Evolutionary conservation across 768 basidiomycete genomes (phyloP).

Genomic region (Podaxis sp.): DNA sequence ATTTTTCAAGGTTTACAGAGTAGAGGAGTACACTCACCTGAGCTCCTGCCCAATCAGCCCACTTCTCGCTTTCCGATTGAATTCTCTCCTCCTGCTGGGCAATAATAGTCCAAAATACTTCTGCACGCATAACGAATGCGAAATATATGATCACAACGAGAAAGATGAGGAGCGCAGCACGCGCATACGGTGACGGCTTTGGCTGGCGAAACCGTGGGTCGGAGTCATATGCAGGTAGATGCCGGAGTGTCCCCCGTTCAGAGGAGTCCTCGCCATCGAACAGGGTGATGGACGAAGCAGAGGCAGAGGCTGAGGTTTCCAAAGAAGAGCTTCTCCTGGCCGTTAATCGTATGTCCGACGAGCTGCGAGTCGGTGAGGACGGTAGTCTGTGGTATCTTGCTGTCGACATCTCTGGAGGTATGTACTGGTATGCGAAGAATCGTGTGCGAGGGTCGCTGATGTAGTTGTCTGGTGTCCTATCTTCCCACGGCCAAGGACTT

Average conservation of each 20-base stretch:
- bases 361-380: conserved; percentile 6
- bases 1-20: neutral
- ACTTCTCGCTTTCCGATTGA: conserved; percentile 5
- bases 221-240: conserved; percentile 14
- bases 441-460: neutral
- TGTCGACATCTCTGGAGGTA: conserved; percentile 4
- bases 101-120: conserved; percentile 9
- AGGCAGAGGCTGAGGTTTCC: neutral
- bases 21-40: neutral
- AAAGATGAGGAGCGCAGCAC: conserved; percentile 35
- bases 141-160: conserved; percentile 37
- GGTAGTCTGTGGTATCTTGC: conserved; percentile 10
- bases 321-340: conserved; percentile 4
- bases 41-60: conserved; percentile 10
- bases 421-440: neutral
- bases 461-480: neutral
- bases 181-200: conserved; percentile 37
- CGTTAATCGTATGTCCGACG: neutral
- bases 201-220: conserved; percentile 38
- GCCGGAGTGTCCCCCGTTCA: conserved; percentile 8
- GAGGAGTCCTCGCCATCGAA: conserved; percentile 3
- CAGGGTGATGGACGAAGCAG: conserved; percentile 8
- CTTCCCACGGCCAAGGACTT: neutral
- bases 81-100: conserved; percentile 8
- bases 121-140: conserved; percentile 28